A percentile compares a stretch with the other conserved stretches of the same genome.
Evolutionary conservation across 495 filamentous ascomycete species (phyloP).

Genomic region (Chaetomium cochliodes): DNA sequence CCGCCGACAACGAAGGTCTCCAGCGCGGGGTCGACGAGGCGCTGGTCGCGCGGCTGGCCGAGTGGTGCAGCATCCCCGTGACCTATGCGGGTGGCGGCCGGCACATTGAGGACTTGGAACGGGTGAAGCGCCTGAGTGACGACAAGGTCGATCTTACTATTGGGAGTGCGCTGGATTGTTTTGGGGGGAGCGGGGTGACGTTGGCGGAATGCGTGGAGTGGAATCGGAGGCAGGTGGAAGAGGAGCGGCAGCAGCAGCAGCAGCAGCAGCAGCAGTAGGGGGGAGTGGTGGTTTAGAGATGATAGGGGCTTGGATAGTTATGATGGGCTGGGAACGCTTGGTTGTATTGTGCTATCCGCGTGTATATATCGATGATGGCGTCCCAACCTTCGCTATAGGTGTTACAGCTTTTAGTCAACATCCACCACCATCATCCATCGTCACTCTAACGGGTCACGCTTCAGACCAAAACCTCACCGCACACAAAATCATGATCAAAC

Average conservation of each 20-base stretch:
- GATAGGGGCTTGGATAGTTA: too few relatives aligned
- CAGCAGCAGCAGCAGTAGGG: too few relatives aligned
- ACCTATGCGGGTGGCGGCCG: slow-evolving; percentile 96
- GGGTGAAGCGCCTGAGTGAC: slow-evolving; percentile 70
- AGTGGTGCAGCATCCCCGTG: slow-evolving; percentile 86
- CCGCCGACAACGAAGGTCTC: slow-evolving; percentile 96
- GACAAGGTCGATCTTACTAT: slow-evolving; percentile 92
- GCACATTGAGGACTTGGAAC: slow-evolving; percentile 72
- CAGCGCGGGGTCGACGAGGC: slow-evolving; percentile 87
- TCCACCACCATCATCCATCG: too few relatives aligned
- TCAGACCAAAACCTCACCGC: too few relatives aligned
- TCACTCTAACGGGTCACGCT: too few relatives aligned
- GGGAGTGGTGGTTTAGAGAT: too few relatives aligned
- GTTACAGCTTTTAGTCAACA: too few relatives aligned
- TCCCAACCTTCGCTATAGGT: too few relatives aligned
- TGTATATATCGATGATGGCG: too few relatives aligned
- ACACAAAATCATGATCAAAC: neutral
- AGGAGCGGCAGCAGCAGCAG: neutral
- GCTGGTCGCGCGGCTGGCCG: slow-evolving; percentile 69
- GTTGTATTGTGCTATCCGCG: neutral
- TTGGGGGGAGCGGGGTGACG: slow-evolving; percentile 80
- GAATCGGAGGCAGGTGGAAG: slow-evolving; percentile 57
- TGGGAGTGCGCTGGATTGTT: slow-evolving; percentile 92
- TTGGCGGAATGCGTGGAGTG: slow-evolving; percentile 86
- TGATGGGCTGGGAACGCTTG: too few relatives aligned